These are phyloP conservation scores for Kwoniella sp. DNA, from an alignment of 768 basidiomycete species.

Conservation along the genomic window DNA sequence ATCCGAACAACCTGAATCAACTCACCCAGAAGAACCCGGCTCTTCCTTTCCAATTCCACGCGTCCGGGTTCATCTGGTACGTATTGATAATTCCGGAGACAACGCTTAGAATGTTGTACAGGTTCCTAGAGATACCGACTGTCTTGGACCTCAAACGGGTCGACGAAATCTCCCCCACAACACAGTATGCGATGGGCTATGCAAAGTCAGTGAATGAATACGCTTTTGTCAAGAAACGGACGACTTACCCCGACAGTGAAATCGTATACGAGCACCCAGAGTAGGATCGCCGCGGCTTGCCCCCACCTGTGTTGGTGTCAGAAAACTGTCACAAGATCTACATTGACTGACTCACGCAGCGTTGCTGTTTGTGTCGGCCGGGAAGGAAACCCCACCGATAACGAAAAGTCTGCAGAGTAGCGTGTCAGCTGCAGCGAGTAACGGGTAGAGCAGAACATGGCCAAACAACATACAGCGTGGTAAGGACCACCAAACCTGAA, in stretches of 20 bases:
- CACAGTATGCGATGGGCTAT: slow-evolving; percentile 46
- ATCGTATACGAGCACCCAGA: slow-evolving; percentile 35
- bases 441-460: too few relatives aligned
- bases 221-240: background rate
- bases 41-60: slow-evolving; percentile 7
- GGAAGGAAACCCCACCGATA: slow-evolving; percentile 26
- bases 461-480: too few relatives aligned
- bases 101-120: slow-evolving; percentile 22
- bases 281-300: slow-evolving; percentile 24
- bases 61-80: slow-evolving; percentile 3
- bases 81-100: slow-evolving; percentile 29
- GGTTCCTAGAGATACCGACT: slow-evolving; percentile 22
- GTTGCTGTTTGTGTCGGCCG: slow-evolving; percentile 33
- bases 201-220: background rate
- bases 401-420: too few relatives aligned
- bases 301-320: background rate
- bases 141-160: slow-evolving; percentile 56
- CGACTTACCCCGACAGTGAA: slow-evolving; percentile 30
- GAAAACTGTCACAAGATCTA: background rate
- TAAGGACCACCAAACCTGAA: too few relatives aligned
- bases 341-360: too few relatives aligned
- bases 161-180: slow-evolving; percentile 54
- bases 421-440: too few relatives aligned
- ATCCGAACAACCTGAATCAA: background rate
- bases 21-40: slow-evolving; percentile 20